Base-by-base conservation (phyloP, 345 rosid species). In the Hibiscus trionum region DNA sequence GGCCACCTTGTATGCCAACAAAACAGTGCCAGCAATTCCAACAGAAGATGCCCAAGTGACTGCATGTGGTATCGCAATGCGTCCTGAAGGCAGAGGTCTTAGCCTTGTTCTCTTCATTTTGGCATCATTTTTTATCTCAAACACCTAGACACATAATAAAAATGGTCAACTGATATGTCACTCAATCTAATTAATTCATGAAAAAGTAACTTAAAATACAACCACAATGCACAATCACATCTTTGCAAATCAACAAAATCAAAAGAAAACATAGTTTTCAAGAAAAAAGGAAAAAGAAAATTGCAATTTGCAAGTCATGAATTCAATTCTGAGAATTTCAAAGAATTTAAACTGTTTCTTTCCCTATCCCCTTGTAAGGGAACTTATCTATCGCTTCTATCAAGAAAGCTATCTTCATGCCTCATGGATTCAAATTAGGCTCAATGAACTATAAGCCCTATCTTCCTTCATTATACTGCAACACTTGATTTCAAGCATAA, bases 51-150 rank as follows among this genome's bases (percentile, higher is more conserved):
- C 97, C 93, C 93, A 95, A 21, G 86, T 70, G 52, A 85, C 81
- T 31, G 98, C 99, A 72, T 95, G 98, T 56, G 84, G 80, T 31
- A 80, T 57, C 16, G 93, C 64, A 4, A 95, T 79, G n/a, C 96
- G 84, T 47, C 96, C 89, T 5, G 99, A 85, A 83, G 97, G 99
- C 27, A 95, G 84, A 2, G 99, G 99, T 80, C 97, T 82, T 74
- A 11, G 76, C 85, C 52, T 89, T 10, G 99, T 95, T 78, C 97
- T 82, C 82, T 89, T 95, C 99, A 95, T 95, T 88, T 84, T 89
- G 61, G 93, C 85, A 86, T 95, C 99, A 80, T 90, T 89, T 2
- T 77, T 88, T 74, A 88, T 82, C 89, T 95, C 99, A 64, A 95
- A 86, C 66, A 88, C 90, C 97, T 94, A 49, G 47, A 0, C 29